Percentiles rank a stretch among this genome's conserved stretches.
These are phyloP conservation scores for Meyerozyma athensensis DNA, from an alignment of 1,139 yeast species.

Conservation along the genomic window DNA sequence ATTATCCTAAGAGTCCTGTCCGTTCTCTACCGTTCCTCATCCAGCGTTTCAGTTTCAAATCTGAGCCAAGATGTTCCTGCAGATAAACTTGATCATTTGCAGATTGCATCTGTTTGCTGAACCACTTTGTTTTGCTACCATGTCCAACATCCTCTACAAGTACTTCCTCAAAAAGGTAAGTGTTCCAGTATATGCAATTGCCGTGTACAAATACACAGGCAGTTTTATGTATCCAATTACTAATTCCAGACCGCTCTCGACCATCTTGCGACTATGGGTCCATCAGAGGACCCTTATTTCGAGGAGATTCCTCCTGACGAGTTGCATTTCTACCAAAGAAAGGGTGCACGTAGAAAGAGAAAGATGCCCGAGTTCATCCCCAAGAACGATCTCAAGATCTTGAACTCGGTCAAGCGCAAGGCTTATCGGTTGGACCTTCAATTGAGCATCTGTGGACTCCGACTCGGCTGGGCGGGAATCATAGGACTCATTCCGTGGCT, in stretches of 20 bases:
- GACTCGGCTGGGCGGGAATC: constrained; percentile 70
- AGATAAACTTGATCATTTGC: too few relatives aligned
- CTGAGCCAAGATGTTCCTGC: too few relatives aligned
- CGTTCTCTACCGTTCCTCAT: too few relatives aligned
- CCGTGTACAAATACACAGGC: not conserved
- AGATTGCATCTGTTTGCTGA: too few relatives aligned
- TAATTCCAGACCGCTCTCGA: constrained; percentile 33
- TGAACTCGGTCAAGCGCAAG: constrained; percentile 50
- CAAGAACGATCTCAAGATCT: constrained; percentile 44
- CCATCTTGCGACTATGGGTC: constrained; percentile 28
- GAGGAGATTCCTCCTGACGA: constrained; percentile 47
- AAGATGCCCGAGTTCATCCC: constrained; percentile 54
- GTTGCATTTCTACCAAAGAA: constrained; percentile 40
- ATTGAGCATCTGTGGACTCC: constrained; percentile 57
- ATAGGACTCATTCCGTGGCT: constrained; percentile 66
- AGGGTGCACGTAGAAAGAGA: constrained; percentile 45
- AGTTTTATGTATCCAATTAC: constrained; percentile 4
- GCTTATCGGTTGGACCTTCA: constrained; percentile 66
- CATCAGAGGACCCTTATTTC: constrained; percentile 40
- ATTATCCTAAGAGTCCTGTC: too few relatives aligned
- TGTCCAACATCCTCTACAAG: constrained; percentile 26
- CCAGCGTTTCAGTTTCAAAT: too few relatives aligned
- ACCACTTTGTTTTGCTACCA: constrained; percentile 6
- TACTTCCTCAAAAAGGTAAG: constrained; percentile 38
- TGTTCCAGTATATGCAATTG: constrained; percentile 8